Evolutionary conservation across 2,329 filamentous ascomycete genomes (phyloP), one percentile per base, ranked within the genome.

Genomic region (Monilinia laxa): DNA sequence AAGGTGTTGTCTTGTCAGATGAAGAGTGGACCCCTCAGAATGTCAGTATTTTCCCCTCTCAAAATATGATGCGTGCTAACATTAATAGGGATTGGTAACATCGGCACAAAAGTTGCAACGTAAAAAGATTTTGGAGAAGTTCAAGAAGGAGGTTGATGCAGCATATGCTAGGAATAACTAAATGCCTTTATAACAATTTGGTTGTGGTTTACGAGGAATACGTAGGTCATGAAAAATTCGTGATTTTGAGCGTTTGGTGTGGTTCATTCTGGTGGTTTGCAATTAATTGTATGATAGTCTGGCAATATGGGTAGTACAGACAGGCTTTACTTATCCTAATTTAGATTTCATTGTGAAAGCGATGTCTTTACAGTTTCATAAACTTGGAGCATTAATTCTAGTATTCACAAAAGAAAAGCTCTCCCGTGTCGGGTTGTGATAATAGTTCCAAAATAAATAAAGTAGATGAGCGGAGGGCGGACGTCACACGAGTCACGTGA

Each of bases 21-120:
- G 92, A 94, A 76, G 92, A 96, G 78, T 96, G 92, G 92, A 94
- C 90, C 65, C 90, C 92, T 64, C 84, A 87, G 68, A 95, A 88
- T 76, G 91, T 94, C 81, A 88, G 90, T 85, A 28, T 45, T 42
- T 10, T 12, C 23, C 53, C 54, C 14, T 16, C 14, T 40, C n/a
- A 40, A 20, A 57, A 42, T 78, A 78, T 73, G 74, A 78, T 76
- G 62, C 65, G 73, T 78, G 20, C 55, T 79, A 75, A 78, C 71
- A 56, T 40, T 68, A 42, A 64, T 71, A 90, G 88, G 82, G 83
- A 66, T 81, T 87, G 66, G 84, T 88, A 65, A 90, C 88, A 58
- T 87, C 88, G 14, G 89, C 89, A 3, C 88, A 91, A 78, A 91
- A 91, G 75, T 81, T 91, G 60, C 89, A 91, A 79, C 84, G 88